Base-by-base conservation (phyloP, 2,329 filamentous ascomycete genomes). In the Aspergillus costaricaensis region DNA sequence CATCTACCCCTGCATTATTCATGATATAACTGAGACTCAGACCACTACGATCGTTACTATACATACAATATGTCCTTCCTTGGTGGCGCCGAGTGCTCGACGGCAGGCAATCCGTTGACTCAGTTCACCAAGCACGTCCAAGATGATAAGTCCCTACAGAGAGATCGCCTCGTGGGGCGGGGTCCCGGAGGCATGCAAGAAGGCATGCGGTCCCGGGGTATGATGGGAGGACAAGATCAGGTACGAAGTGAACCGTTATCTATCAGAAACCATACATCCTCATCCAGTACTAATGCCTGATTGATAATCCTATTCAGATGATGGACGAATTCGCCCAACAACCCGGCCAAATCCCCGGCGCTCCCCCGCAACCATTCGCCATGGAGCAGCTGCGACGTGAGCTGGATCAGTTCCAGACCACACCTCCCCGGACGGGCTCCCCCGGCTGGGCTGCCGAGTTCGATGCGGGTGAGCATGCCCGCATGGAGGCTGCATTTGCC, bases 91-190 rank as follows among this genome's bases (percentile, higher is more conserved):
- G 95, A 98, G 81, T 99, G 95, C 84, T 98, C 94, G 59, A 96
- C 95, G 63, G 92, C 91, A 66, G 92, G 90, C 73, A 99, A 99
- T 78, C 95, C 96, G 60, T 88, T 99, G 71, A 94, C 91, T 75
- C 95, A 98, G 82, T 96, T 99, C 77, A 92, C 93, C 66, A 99
- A 99, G 79, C 93, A 97, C 78, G 91, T 95, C 59, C 91, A 96
- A 74, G 92, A 96, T 84, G 95, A 99, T 81, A 96, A 93, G 80
- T 95, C 91, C 60, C 82, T 98, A 60, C 95, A 98, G 80, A 86
- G 93, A 71, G 95, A 99, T 77, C 87, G 95, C 61, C 83, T 98
- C 63, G 88, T 91, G 62, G 91, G 91, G 64, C 83, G 89, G 66
- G 88, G 87, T 0, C 89, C 91, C 0, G 87, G 85, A 47, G 88